These are phyloP conservation scores for Salix koriyanagi DNA, from an alignment of 345 rosid species.

Conservation along the genomic window DNA sequence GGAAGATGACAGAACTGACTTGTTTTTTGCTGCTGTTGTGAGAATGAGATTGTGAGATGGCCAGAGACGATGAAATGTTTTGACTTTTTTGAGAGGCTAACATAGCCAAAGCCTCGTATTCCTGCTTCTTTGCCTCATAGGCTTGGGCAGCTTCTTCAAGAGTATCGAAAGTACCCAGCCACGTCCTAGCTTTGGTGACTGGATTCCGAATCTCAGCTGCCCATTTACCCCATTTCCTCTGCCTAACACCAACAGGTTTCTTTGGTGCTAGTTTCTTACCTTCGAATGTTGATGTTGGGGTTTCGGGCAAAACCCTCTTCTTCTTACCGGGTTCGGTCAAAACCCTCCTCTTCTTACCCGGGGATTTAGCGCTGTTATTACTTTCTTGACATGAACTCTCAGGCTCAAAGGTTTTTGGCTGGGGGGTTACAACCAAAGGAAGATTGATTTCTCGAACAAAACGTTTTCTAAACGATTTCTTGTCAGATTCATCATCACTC, in stretches of 20 bases:
- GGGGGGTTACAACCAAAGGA: constrained; percentile 24
- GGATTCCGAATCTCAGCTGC: constrained; percentile 89
- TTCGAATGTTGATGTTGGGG: background rate
- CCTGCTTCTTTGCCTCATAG: constrained; percentile 55
- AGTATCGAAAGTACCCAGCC: constrained; percentile 79
- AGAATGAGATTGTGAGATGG: constrained; percentile 3
- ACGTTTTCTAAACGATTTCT: constrained; percentile 33
- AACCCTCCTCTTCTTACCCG: constrained; percentile 19
- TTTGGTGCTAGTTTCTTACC: background rate
- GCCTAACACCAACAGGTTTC: constrained; percentile 65
- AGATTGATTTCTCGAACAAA: constrained; percentile 54
- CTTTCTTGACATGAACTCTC: constrained; percentile 69
- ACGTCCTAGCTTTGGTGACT: constrained; percentile 42
- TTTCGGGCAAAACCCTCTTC: constrained; percentile 22
- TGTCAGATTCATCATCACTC: constrained; percentile 63
- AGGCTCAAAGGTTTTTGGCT: constrained; percentile 21
- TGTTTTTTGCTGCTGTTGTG: constrained; percentile 2
- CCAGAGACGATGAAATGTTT: constrained; percentile 9
- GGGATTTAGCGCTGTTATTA: constrained; percentile 40
- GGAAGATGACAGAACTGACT: constrained; percentile 15
- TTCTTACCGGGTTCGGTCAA: constrained; percentile 15
- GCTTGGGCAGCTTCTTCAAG: constrained; percentile 79
- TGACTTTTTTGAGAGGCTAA: constrained; percentile 34
- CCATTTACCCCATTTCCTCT: constrained; percentile 86
- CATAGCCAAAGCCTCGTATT: constrained; percentile 34